These are phyloP conservation scores for Barbatosphaeria neglecta DNA, from an alignment of 495 filamentous ascomycete species.

Conservation along the genomic window DNA sequence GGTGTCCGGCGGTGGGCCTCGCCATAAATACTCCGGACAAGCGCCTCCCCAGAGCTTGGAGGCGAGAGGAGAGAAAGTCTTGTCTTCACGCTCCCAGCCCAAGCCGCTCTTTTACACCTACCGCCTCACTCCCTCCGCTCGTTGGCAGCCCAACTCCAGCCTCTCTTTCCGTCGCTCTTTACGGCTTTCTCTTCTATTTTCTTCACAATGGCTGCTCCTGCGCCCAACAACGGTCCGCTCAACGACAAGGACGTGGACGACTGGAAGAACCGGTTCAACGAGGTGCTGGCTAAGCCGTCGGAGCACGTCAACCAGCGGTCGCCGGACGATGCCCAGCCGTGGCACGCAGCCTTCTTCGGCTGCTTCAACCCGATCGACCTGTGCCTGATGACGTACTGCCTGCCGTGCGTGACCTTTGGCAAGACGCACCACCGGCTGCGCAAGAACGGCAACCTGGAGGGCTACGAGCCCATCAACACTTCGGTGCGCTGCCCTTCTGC, in stretches of 20 bases:
- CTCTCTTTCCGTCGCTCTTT: background rate
- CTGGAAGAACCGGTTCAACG: conserved; percentile 22
- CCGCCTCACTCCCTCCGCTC: too few species aligned
- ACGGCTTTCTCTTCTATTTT: background rate
- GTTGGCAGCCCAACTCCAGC: too few species aligned
- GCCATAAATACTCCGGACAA: too few species aligned
- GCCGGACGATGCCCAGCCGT: conserved; percentile 14
- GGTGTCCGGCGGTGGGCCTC: too few species aligned
- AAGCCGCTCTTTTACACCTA: too few species aligned
- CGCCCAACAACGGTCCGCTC: conserved; percentile 7
- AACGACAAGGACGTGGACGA: conserved; percentile 18
- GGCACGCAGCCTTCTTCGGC: conserved; percentile 18
- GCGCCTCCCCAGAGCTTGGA: too few species aligned
- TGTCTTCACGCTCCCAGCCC: too few species aligned
- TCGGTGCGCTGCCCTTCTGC: conserved; percentile 17
- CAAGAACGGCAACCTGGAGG: conserved; percentile 24
- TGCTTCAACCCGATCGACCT: conserved; percentile 27
- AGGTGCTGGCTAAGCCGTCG: conserved; percentile 14
- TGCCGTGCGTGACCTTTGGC: conserved; percentile 36
- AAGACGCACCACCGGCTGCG: conserved; percentile 32
- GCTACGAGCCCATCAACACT: conserved; percentile 30
- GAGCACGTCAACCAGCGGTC: conserved; percentile 19
- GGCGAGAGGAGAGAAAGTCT: too few species aligned
- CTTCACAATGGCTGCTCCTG: conserved; percentile 8
- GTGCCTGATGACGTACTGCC: conserved; percentile 26